A percentile compares a stretch with the other conserved stretches of the same genome.
Evolutionary conservation across 192 early-diverging fungal genomes (phyloP).

Genomic region (Coemansia sp.): DNA sequence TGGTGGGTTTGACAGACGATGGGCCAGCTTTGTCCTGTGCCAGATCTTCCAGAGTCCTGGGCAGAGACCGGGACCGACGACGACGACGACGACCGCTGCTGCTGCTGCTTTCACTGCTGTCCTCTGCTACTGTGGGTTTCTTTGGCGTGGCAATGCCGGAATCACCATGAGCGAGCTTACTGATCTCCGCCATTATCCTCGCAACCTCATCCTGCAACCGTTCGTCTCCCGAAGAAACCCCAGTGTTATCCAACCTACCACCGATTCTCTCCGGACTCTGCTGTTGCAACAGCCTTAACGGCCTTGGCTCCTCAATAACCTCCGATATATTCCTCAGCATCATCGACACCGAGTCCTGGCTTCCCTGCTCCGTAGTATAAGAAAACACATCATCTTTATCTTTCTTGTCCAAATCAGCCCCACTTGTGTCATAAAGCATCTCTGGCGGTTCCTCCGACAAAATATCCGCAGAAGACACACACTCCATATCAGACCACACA

Average conservation of each 20-base stretch:
- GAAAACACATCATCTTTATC: not conserved
- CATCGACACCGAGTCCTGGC: not conserved
- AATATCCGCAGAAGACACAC: not conserved
- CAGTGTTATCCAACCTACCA: not conserved
- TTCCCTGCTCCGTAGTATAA: not conserved
- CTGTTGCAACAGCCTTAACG: not conserved
- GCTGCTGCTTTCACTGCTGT: not conserved
- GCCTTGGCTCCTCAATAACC: slow-evolving; percentile 6
- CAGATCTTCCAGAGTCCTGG: not conserved
- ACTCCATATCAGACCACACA: not conserved
- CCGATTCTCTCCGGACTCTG: not conserved
- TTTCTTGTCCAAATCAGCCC: not conserved
- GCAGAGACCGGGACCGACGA: slow-evolving; percentile 2
- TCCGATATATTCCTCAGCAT: slow-evolving; percentile 1
- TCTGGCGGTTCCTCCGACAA: not conserved
- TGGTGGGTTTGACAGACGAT: not conserved
- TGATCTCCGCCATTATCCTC: slow-evolving; percentile 24
- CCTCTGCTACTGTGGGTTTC: not conserved
- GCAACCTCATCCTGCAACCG: slow-evolving; percentile 7
- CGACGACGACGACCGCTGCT: not conserved
- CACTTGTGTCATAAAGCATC: not conserved
- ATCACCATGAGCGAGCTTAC: slow-evolving; percentile 4
- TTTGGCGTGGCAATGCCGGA: not conserved
- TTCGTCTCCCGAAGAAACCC: not conserved
- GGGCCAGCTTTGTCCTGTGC: not conserved